phyloP scores from a whole-genome alignment of 2,329 filamentous ascomycete species.

The Stachybotrys elegans region DNA sequence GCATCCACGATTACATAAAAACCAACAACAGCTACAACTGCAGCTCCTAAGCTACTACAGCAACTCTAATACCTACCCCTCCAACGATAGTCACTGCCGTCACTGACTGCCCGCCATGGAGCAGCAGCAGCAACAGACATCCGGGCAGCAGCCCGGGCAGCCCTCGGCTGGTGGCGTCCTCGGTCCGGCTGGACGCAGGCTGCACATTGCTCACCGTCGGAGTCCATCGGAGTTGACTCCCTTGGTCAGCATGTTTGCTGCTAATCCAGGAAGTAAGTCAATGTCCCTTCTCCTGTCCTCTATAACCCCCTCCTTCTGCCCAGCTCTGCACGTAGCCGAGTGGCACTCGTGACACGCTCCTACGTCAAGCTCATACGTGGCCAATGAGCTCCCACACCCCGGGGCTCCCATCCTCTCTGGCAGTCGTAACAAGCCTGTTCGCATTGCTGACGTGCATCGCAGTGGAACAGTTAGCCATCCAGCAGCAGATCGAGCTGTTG shows the following conservation, averaged over 20 bases:
- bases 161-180: constrained; percentile 52
- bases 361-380: too few relatives aligned
- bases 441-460: too few relatives aligned
- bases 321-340: too few relatives aligned
- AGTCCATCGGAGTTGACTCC: constrained; percentile 97
- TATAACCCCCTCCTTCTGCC: too few relatives aligned
- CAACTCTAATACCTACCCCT: constrained; percentile 23
- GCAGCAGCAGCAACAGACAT: constrained; percentile 33
- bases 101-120: constrained; percentile 54
- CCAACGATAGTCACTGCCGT: constrained; percentile 44
- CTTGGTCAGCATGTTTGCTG: constrained; percentile 84
- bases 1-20: too few relatives aligned
- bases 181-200: constrained; percentile 78
- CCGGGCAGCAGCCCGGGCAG: constrained; percentile 38
- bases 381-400: too few relatives aligned
- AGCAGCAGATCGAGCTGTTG: constrained; percentile 95
- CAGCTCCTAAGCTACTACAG: constrained; percentile 2
- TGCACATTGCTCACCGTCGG: constrained; percentile 95
- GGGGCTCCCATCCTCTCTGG: too few relatives aligned
- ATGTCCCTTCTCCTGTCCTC: background rate
- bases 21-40: too few relatives aligned
- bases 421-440: too few relatives aligned
- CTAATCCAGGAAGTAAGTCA: constrained; percentile 58
- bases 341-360: too few relatives aligned
- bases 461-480: constrained; percentile 98